Base-by-base conservation (phyloP, 495 filamentous ascomycete species). In the Alectoria sarmentosa region DNA sequence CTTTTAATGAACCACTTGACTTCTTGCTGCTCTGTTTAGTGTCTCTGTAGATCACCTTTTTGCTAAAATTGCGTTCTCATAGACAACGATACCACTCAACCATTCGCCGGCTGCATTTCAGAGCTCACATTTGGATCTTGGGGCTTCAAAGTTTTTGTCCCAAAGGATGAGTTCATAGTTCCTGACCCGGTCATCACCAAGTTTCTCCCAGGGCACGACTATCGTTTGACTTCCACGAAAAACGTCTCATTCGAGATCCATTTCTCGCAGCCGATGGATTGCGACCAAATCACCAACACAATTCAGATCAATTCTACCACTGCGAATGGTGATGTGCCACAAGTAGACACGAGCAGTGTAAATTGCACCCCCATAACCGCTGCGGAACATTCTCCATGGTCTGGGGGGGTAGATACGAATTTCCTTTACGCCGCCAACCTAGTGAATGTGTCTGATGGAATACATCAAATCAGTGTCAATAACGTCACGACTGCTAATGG, bases 241-340 rank as follows among this genome's bases (percentile, higher is more conserved):
- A 75, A 69, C 0, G 60, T 84, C 5, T 58, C 71, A 3, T 70
- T 84, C 55, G 71, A 77, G 61, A 63, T 88, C 42, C 74, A 80
- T 56, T 88, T 83, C 71, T 85, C 82, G 19, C 70, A 73, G 32
- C 70, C 76, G 34, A 87, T 87, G 84, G 73, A 83, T 68, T 88
- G 85, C 70, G 67, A 79, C 3, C 73, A 69, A 1, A 70, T 84
- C 21, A 75, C 67, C 21, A 71, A 77, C 10, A 70, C 73, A 7
- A 63, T 86, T 30, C 69, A 68, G 3, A 67, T 85, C 42, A 75
- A 76, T 28, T 86, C 84, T 39, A 76, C 73, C 15, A 75, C 76
- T 6, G 64, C 69, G 21, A 60, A 71, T 36, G 69, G 69, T 56
- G 56, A 65, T 14, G 61, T 56, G 26, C 65, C 74, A 19, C 58